phyloP scores from a whole-genome alignment of 257 asterid genomes.

The Haberlea rhodopensis region DNA sequence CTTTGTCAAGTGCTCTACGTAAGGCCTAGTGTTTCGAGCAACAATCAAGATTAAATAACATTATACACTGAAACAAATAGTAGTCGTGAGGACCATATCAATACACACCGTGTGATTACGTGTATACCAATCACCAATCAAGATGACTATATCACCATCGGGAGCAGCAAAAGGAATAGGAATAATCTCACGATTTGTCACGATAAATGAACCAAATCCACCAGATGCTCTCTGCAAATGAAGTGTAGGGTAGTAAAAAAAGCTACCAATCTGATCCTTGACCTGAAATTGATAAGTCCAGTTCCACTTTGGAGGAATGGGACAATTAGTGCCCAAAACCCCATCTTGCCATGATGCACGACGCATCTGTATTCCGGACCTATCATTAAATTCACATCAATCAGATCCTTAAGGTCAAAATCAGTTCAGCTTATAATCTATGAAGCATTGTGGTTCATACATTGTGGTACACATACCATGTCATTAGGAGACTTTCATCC shows the following conservation, averaged over 20 bases:
- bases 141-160: constrained; percentile 77
- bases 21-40: constrained; percentile 48
- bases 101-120: constrained; percentile 65
- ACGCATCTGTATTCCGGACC: constrained; percentile 97
- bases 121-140: constrained; percentile 96
- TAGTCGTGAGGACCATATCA: not conserved
- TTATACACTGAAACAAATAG: not conserved
- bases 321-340: constrained; percentile 90
- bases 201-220: constrained; percentile 74
- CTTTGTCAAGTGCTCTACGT: constrained; percentile 60
- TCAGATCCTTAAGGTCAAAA: not conserved
- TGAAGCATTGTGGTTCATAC: not conserved
- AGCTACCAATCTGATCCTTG: constrained; percentile 96
- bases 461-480: constrained; percentile 54
- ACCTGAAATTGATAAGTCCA: constrained; percentile 97
- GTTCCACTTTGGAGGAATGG: constrained; percentile 74
- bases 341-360: constrained; percentile 95
- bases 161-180: constrained; percentile 70
- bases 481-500: constrained; percentile 75
- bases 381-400: constrained; percentile 25
- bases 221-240: constrained; percentile 92
- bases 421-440: not conserved
- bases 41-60: not conserved
- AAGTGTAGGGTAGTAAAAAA: constrained; percentile 80
- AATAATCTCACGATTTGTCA: constrained; percentile 61